Evolutionary conservation across 202 grass and related monocot genomes (phyloP), one percentile per base, ranked within the genome.

Genomic region (Setaria italica): DNA sequence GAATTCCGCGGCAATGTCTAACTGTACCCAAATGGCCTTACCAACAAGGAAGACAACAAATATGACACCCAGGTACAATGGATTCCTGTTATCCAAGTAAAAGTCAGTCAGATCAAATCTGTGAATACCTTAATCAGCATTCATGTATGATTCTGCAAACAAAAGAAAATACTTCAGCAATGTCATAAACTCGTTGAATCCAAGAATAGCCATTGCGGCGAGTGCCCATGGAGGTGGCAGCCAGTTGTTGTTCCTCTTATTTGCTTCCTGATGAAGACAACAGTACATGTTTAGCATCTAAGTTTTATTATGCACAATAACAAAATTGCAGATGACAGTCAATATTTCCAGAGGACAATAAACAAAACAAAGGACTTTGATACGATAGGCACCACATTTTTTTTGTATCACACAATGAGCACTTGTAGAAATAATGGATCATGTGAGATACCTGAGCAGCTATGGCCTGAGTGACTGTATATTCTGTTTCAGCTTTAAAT

Each of bases 101-200:
- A 34, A 90, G 56, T 86, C 62, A 66, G 49, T 39, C 72, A 92
- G 33, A 45, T 62, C 51, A 62, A 82, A 63, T 73, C 29, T 17
- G 11, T 46, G 29, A 9, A 91, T 42, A 4, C 45, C 20, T 33
- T 34, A 69, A 41, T 64, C 8, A 76, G 51, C 33, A 66, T 39
- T 85, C 0, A 76, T 29, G 42, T 34, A 59, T 82, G 58, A 57
- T 8, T 72, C 49, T 71, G 41, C 17, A 82, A 6, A 32, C 35
- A 72, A 56, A 56, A 56, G 19, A 56, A 56, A 74, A 81, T 90
- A 95, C 96, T 88, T 95, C 82, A 95, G 64, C 77, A 99, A 86
- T 70, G 90, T 90, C 96, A 99, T 99, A 70, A 99, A 94, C 84
- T 99, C 96, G 8, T 99, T 99, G 88, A 99, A 99, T 54, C 96